These are phyloP conservation scores for Spathaspora sp. DNA, from an alignment of 1,139 yeast species.

Conservation along the genomic window DNA sequence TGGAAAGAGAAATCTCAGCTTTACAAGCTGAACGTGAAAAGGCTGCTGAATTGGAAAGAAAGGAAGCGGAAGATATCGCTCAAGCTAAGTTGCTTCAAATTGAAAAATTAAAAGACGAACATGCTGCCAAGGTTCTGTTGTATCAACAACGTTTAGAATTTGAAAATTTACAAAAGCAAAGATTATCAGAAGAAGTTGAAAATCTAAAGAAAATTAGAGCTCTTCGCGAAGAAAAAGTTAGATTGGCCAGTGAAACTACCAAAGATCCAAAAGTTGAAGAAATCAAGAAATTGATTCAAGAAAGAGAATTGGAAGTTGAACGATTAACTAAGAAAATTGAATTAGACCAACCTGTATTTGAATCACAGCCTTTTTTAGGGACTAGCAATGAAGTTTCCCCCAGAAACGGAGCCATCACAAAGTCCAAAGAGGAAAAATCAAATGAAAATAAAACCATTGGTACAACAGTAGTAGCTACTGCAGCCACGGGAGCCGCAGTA, in stretches of 20 bases:
- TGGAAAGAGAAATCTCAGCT: slow-evolving; percentile 33
- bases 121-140: slow-evolving; percentile 29
- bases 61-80: slow-evolving; percentile 34
- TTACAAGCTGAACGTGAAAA: slow-evolving; percentile 25
- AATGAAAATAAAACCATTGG: slow-evolving; percentile 5
- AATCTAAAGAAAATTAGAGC: slow-evolving; percentile 38
- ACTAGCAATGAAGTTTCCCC: slow-evolving; percentile 10
- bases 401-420: slow-evolving; percentile 9
- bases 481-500: slow-evolving; percentile 10
- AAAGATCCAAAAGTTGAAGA: slow-evolving; percentile 27
- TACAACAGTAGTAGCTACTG: slow-evolving; percentile 14
- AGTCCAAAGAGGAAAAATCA: slow-evolving; percentile 6
- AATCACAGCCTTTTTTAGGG: slow-evolving; percentile 10
- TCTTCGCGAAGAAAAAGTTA: slow-evolving; percentile 39
- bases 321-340: slow-evolving; percentile 35
- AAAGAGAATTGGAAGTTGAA: slow-evolving; percentile 37
- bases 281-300: slow-evolving; percentile 35
- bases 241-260: slow-evolving; percentile 28
- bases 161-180: slow-evolving; percentile 36
- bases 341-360: slow-evolving; percentile 22
- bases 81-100: slow-evolving; percentile 34
- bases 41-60: slow-evolving; percentile 27
- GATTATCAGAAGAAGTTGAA: slow-evolving; percentile 39
- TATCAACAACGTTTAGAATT: slow-evolving; percentile 32
- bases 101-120: slow-evolving; percentile 35